phyloP scores from a whole-genome alignment of 768 basidiomycete species.

The Lactarius hatsudake region DNA sequence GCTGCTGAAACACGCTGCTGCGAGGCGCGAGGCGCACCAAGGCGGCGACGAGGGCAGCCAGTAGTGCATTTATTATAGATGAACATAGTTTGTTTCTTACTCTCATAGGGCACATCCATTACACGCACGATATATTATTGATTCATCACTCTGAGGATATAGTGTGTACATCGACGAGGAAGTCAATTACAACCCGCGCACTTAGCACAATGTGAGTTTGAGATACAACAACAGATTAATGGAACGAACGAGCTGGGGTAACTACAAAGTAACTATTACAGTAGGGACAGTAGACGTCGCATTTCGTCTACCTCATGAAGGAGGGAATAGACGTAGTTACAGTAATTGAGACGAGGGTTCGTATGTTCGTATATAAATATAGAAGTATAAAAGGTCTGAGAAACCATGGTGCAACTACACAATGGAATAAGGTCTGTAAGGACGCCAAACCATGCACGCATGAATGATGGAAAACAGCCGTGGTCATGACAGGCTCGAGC shows the following conservation, averaged over 20 bases:
- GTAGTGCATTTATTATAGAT: not conserved
- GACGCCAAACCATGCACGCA: no score
- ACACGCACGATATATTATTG: not conserved
- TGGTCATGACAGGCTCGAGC: no score
- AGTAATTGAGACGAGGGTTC: no score
- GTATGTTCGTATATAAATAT: not conserved
- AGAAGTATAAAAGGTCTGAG: not conserved
- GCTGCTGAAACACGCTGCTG: constrained; percentile 66
- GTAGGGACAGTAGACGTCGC: not conserved
- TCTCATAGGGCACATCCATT: not conserved
- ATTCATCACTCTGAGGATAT: not conserved
- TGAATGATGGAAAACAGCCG: no score
- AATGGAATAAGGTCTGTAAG: no score
- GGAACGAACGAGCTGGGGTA: not conserved
- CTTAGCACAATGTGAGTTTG: no score
- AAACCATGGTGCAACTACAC: not conserved
- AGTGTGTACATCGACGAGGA: no score
- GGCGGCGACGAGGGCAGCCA: not conserved
- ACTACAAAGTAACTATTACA: not conserved
- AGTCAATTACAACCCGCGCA: no score
- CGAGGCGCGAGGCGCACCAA: constrained; percentile 40
- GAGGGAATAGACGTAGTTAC: no score
- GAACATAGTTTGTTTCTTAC: not conserved
- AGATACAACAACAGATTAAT: not conserved
- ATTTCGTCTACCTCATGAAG: not conserved